phyloP scores from a whole-genome alignment of 805 yeast species.

The Candida chilensis region DNA sequence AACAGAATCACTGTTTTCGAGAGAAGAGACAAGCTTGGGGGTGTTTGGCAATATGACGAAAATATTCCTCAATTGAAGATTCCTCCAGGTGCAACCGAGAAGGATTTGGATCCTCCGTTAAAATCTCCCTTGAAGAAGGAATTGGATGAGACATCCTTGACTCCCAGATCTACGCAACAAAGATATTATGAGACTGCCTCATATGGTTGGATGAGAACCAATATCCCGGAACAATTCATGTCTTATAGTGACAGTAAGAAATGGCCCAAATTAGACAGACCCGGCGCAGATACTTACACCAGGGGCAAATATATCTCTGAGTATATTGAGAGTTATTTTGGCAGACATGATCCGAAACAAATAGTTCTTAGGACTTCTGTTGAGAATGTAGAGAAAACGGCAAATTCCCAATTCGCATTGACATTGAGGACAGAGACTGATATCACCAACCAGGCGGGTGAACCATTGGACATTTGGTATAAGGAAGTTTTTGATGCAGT shows the following conservation, averaged over 20 bases:
- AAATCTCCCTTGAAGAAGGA: not conserved
- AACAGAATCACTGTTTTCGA: conserved; percentile 27
- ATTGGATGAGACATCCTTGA: not conserved
- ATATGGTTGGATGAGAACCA: conserved; percentile 20
- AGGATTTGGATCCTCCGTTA: conserved; percentile 15
- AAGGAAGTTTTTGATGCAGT: conserved; percentile 29
- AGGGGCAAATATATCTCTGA: conserved; percentile 15
- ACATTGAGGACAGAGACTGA: conserved; percentile 16
- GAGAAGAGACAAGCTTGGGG: conserved; percentile 28
- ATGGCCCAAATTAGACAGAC: conserved; percentile 18
- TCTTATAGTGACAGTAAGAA: conserved; percentile 28
- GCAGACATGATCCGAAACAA: conserved; percentile 12
- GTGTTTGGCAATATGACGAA: conserved; percentile 30
- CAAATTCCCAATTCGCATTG: conserved; percentile 16
- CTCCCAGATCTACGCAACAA: conserved; percentile 5
- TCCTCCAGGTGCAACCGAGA: conserved; percentile 14
- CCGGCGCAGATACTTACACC: conserved; percentile 9
- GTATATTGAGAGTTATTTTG: conserved; percentile 18
- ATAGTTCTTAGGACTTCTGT: conserved; percentile 22
- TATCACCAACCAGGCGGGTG: conserved; percentile 7
- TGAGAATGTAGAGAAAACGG: conserved; percentile 20
- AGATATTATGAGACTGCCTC: conserved; percentile 19
- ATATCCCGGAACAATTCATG: conserved; percentile 34
- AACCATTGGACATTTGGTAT: conserved; percentile 22
- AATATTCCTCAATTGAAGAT: conserved; percentile 9